A percentile compares a stretch with the other conserved stretches of the same genome.
Evolutionary conservation across 2,329 filamentous ascomycete genomes (phyloP).

Genomic region (Cercospora sp.): DNA sequence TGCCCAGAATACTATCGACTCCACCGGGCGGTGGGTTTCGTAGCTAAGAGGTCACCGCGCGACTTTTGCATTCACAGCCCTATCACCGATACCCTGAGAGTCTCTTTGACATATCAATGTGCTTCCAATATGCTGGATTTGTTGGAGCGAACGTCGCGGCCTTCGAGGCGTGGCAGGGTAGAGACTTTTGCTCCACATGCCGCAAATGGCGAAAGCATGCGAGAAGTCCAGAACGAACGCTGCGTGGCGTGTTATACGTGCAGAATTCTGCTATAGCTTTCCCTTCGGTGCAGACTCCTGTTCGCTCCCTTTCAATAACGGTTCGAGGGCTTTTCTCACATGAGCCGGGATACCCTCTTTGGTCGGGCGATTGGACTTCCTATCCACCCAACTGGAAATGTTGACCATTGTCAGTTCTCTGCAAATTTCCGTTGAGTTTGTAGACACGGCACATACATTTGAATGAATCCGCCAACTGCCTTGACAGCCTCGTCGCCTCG

Average conservation of each 20-base stretch:
- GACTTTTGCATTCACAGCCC: not conserved
- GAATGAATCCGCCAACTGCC: constrained; percentile 48
- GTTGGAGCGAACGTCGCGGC: not conserved
- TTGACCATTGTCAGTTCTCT: not conserved
- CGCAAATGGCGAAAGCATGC: not conserved
- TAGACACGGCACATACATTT: constrained; percentile 20
- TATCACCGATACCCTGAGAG: not conserved
- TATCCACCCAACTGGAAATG: constrained; percentile 47
- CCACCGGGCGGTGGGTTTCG: not conserved
- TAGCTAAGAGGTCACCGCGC: not conserved
- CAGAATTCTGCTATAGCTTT: constrained; percentile 23
- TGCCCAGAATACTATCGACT: not conserved
- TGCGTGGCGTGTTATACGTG: not conserved
- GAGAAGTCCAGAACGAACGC: not conserved
- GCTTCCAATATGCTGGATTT: not conserved
- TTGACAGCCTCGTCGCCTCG: constrained; percentile 70
- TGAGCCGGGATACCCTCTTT: constrained; percentile 62
- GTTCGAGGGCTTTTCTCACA: constrained; percentile 51
- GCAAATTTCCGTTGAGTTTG: not conserved
- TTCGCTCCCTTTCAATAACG: constrained; percentile 34
- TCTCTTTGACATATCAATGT: not conserved
- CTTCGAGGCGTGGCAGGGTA: not conserved
- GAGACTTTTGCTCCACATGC: not conserved
- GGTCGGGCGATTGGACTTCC: constrained; percentile 67
- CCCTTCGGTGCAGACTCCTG: constrained; percentile 28